Base-by-base conservation (phyloP, 1,284 basidiomycete genomes). In the Cutaneotrichosporon sp. region DNA sequence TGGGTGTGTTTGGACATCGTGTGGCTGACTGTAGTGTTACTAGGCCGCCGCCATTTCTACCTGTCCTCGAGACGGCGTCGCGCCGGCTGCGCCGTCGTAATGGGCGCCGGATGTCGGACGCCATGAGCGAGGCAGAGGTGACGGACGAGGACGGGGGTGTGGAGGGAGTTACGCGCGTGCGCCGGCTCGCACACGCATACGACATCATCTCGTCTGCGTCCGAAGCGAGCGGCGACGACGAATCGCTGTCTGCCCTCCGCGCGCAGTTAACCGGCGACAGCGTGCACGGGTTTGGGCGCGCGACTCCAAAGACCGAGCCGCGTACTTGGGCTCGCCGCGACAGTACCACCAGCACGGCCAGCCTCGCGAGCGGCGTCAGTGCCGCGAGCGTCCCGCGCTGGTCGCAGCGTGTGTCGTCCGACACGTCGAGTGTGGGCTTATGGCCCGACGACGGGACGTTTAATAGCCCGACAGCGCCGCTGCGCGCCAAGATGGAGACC, bases 31-130 rank as follows among this genome's bases (percentile, higher is more conserved):
- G 20, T 30, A 60, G n/a, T 46, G 57, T 54, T 8, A 17, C 63
- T 10, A 59, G 65, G 3, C 66, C 66, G 3, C 71, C 71, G 2
- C 71, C 71, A 1, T 73, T 73, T 59, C 52, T 73, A 0, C 68
- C 69, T 0, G 60, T 72, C 1, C 60, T 73, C 0, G 52, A 59
- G 39, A 52, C 66, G 8, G 59, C 70, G 43, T 68, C 69, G 4
- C 64, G 70, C 17, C 60, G 63, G 23, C 59, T 73, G 2, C 64
- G 69, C 15, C 63, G 71, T 0, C 61, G 20, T 14, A 41, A 43
- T 23, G 55, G 34, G 51, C 43, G 39, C 43, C 44, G 55, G 52
- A n/a, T 49, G 38, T 58, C 52, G 14, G 64, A 63, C 4, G 49
- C 64, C 8, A 51, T 67, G 12, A 35, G 66, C 33, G 69, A 69